Conservation (phyloP, 2,329 filamentous ascomycete species). For the Fusarium equiseti region DNA sequence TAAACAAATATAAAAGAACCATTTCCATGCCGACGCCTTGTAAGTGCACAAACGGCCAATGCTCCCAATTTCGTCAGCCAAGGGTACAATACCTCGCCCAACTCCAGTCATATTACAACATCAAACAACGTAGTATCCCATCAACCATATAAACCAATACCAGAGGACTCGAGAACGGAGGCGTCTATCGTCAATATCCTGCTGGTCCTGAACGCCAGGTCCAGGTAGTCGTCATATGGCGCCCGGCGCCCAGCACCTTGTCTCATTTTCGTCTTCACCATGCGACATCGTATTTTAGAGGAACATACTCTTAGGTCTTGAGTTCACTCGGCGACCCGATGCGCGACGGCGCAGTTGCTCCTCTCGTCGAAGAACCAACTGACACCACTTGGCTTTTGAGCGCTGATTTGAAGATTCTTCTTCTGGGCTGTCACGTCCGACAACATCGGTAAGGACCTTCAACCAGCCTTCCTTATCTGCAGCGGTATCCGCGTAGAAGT, state of each 20-base stretch:
- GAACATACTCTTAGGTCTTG: conserved; percentile 70
- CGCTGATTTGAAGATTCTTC: conserved; percentile 59
- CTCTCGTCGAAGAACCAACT: conserved; percentile 73
- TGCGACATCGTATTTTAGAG: conserved; percentile 51
- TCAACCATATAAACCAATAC: conserved; percentile 37
- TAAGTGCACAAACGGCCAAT: conserved; percentile 48
- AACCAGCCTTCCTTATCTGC: conserved; percentile 96
- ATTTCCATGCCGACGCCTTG: conserved; percentile 44
- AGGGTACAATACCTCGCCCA: conserved; percentile 40
- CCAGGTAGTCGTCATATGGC: conserved; percentile 43
- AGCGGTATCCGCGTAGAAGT: conserved; percentile 94
- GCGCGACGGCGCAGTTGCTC: conserved; percentile 68
- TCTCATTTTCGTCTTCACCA: conserved; percentile 36
- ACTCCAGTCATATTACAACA: conserved; percentile 48
- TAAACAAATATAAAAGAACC: conserved; percentile 37
- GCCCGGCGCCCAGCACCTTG: conserved; percentile 43
- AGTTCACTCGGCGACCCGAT: conserved; percentile 65
- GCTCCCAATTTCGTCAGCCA: conserved; percentile 41
- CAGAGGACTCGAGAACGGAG: conserved; percentile 40
- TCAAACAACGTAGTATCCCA: conserved; percentile 38
- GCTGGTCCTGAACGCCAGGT: conserved; percentile 46
- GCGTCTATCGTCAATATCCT: conserved; percentile 41
- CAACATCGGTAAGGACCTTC: conserved; percentile 81
- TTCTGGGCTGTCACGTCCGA: conserved; percentile 66
- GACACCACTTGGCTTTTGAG: conserved; percentile 72